Conservation (phyloP, 139 green algal genomes). For the Chlamydomonas sp. region DNA sequence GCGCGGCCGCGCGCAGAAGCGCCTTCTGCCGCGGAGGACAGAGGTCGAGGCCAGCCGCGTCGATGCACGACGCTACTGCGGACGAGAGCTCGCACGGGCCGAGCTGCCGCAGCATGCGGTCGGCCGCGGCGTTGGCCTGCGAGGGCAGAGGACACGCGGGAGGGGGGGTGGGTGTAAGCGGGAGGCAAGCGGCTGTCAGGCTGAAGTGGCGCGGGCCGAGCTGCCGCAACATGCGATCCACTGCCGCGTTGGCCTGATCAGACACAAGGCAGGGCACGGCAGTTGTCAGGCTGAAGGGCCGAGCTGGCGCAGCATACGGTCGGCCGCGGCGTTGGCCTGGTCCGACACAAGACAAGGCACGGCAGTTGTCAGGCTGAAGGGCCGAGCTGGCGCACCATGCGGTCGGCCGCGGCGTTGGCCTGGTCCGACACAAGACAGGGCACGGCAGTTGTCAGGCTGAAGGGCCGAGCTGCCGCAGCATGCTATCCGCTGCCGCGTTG, state of each 20-base stretch:
- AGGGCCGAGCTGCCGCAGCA: conserved; percentile 25
- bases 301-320: conserved; percentile 49
- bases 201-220: conserved; percentile 28
- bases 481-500: no score
- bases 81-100: conserved; percentile 29
- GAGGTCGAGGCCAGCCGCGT: conserved; percentile 47
- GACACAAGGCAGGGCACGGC: no score
- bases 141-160: background rate
- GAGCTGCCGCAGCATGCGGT: conserved; percentile 49
- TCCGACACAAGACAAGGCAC: background rate
- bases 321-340: conserved; percentile 23
- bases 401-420: conserved; percentile 35
- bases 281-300: no score
- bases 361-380: no score
- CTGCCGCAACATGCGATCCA: no score
- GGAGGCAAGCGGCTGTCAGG: no score
- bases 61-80: conserved; percentile 54
- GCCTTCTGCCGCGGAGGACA: conserved; percentile 24
- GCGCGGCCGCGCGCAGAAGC: conserved; percentile 55
- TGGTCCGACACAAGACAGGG: background rate
- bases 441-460: no score
- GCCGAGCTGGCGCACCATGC: conserved; percentile 40
- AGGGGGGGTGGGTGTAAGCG: no score
- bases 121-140: conserved; percentile 23
- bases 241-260: no score